Base-by-base conservation (phyloP, 805 yeast species). In the Tetrapisispora iriomotensis region DNA sequence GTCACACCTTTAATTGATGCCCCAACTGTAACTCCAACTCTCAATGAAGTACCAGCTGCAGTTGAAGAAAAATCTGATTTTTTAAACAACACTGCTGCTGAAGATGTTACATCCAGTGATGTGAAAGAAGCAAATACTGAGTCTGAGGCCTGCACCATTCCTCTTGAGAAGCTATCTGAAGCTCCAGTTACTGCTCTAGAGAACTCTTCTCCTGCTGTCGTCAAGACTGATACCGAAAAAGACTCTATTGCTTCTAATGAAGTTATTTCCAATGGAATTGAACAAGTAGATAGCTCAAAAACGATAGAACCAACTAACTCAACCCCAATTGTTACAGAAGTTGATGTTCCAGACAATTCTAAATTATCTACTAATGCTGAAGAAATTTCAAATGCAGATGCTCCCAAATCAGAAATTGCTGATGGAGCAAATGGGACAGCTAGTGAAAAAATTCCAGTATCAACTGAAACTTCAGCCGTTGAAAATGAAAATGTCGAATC, bases 21-120 rank as follows among this genome's bases (percentile, higher is more conserved):
- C n/a, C 38, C 36, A 17, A 43, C 36, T 14, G 30, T 32, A 24
- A 17, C 41, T 12, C 8, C 22, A 19, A 10, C 40, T 24, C 37
- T 37, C 15, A 35, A 46, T 14, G 17, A 46, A 23, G 8, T 49
- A 39, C 22, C 42, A 12, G 28, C 37, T 21, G 31, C 43, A 19
- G 17, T 41, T 22, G 29, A 31, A 17, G 21, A 19, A 14, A 39
- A 33, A 20, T 14, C 44, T 22, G 12, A 39, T 14, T 37, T 28
- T n/a, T n/a, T n/a, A n/a, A n/a, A n/a, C 7, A 43, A 40, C 17
- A 22, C 42, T 24, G 15, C 40, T 18, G 25, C 34, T 31, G 38
- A 34, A 34, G 15, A 15, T 34, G 40, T 31, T 19, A 29, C 22
- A 9, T 30, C 32, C 12, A n/a, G n/a, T n/a, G 22, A 38, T 23